These are phyloP conservation scores for Eutypella sp. DNA, from an alignment of 2,329 filamentous ascomycete genomes.

Conservation along the genomic window DNA sequence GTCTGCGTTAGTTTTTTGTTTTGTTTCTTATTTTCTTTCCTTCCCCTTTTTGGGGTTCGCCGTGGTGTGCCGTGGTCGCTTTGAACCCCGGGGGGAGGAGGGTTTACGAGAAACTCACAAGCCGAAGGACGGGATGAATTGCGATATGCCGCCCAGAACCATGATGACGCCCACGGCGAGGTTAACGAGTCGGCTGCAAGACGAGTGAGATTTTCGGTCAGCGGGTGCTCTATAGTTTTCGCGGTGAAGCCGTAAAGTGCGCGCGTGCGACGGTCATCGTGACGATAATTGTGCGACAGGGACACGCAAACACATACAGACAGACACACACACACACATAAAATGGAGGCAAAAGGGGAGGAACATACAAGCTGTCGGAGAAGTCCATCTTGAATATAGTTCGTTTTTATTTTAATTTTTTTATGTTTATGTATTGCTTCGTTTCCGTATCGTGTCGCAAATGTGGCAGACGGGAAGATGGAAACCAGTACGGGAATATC, in stretches of 20 bases:
- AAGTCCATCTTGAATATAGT: conserved; percentile 64
- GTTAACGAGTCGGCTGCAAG: conserved; percentile 83
- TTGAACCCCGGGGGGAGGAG: conserved; percentile 34
- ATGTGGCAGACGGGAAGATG: not conserved
- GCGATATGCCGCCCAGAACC: conserved; percentile 74
- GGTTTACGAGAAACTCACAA: conserved; percentile 48
- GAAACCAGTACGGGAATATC: too few relatives aligned
- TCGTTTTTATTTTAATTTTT: not conserved
- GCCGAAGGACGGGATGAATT: conserved; percentile 58
- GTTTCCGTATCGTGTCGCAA: too few relatives aligned
- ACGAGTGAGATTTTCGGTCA: conserved; percentile 1
- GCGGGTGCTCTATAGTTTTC: not conserved
- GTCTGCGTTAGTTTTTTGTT: too few relatives aligned
- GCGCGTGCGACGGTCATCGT: conserved; percentile 28
- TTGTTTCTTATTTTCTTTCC: conserved; percentile 1
- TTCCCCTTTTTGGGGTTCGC: conserved; percentile 8
- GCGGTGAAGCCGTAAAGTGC: too few relatives aligned
- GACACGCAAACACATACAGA: not conserved
- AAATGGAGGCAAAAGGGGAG: not conserved
- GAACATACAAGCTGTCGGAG: conserved; percentile 81
- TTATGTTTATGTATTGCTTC: too few relatives aligned
- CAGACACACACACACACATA: not conserved
- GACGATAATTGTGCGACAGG: not conserved
- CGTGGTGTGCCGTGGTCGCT: not conserved
- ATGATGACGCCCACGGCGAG: conserved; percentile 81